Evolutionary conservation across 2,329 filamentous ascomycete genomes (phyloP).

Genomic region (Monilinia aucupariae): DNA sequence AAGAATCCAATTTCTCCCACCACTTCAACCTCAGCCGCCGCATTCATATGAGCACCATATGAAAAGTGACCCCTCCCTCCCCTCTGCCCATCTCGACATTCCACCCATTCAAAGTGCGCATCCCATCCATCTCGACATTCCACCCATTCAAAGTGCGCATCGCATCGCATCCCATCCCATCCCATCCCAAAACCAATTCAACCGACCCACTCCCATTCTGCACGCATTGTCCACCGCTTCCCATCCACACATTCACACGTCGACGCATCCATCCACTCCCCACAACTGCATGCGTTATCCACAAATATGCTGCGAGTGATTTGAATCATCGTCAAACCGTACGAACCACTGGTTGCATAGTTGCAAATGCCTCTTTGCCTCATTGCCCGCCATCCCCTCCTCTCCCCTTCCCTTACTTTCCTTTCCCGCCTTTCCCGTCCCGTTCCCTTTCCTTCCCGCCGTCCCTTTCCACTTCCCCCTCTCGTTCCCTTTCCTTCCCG

Average conservation of each 20-base stretch:
- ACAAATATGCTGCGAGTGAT: slow-evolving; percentile 2
- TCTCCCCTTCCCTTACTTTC: no score
- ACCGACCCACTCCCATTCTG: not conserved
- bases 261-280: no score
- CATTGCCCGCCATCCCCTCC: no score
- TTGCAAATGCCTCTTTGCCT: not conserved
- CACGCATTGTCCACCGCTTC: not conserved
- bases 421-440: no score
- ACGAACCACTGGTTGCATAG: not conserved
- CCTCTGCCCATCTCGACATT: not conserved
- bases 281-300: not conserved
- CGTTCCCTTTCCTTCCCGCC: no score
- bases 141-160: not conserved
- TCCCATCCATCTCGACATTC: not conserved
- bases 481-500: no score
- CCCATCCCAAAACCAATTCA: not conserved
- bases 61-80: no score
- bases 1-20: no score
- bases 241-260: not conserved
- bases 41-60: not conserved
- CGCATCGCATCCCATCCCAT: no score
- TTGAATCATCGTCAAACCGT: slow-evolving; percentile 4
- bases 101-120: not conserved
- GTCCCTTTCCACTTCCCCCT: no score
- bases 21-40: not conserved